A percentile compares a stretch with the other conserved stretches of the same genome.
phyloP scores from a whole-genome alignment of 2,329 filamentous ascomycete species.

The Dryadomyces quercivorus region DNA sequence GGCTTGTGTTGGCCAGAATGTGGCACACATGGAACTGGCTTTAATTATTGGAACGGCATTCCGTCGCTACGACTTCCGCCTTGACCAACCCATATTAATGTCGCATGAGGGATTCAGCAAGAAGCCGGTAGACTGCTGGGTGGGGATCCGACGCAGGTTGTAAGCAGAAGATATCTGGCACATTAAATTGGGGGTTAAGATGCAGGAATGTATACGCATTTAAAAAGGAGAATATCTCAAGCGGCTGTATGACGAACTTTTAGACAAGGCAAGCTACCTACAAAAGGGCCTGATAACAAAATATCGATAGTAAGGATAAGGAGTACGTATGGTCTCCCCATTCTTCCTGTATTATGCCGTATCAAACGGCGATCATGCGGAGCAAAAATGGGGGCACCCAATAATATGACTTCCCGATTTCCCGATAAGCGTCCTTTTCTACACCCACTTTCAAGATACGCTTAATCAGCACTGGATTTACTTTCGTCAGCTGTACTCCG shows the following conservation, averaged over 20 bases:
- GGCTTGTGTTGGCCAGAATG: slow-evolving; percentile 11
- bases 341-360: too few species aligned
- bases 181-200: neutral
- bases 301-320: too few species aligned
- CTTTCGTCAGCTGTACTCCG: too few species aligned
- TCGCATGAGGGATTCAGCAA: slow-evolving; percentile 11
- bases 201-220: too few species aligned
- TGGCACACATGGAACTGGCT: slow-evolving; percentile 10
- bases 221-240: too few species aligned
- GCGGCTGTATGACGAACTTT: too few species aligned
- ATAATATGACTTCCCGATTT: too few species aligned
- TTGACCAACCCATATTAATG: slow-evolving; percentile 3
- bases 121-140: slow-evolving; percentile 8
- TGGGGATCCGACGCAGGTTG: slow-evolving; percentile 5
- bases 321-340: too few species aligned
- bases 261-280: too few species aligned
- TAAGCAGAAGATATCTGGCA: neutral
- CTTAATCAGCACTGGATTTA: neutral
- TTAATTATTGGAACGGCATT: slow-evolving; percentile 9
- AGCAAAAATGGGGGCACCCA: too few species aligned
- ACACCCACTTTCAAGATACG: neutral
- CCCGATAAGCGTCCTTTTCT: too few species aligned
- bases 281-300: too few species aligned
- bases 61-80: slow-evolving; percentile 8
- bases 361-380: neutral